Base-by-base conservation (phyloP, 345 rosid species). In the Cardamine occulta region DNA sequence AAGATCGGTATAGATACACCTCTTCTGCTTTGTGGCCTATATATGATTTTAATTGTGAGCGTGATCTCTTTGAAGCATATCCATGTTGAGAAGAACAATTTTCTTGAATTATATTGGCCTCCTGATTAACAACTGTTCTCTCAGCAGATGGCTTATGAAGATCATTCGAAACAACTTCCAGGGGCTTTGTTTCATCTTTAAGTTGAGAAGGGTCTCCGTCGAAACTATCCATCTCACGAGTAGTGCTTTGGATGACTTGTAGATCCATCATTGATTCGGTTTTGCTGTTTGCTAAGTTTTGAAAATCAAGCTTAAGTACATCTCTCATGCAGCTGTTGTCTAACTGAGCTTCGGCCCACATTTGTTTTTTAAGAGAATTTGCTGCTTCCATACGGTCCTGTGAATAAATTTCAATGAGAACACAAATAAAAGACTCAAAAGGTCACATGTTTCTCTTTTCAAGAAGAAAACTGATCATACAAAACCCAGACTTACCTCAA, bases 351-450 rank as follows among this genome's bases (percentile, higher is more conserved):
- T 93, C 99, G 5, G 90, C 88, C 99, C 96, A 96, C 93, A 96
- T 93, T 80, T 96, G 98, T 79, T 89, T 96, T 83, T 96, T 96
- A 75, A 96, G 92, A 83, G 96, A 84, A 85, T 86, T 93, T 77
- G 99, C 95, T 45, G 95, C 96, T 83, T 96, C 99, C 86, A 96
- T 72, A 42, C 99, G 98, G 40, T 96, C 99, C 99, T 96, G 91
- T 55, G 28, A 78, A 74, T 69, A 76, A 18, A 51, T 49, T 40
- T 19, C 71, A 28, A 70, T 79, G 69, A 74, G 76, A 59, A 63
- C 42, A 61, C 18, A 61, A 40, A 47, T 19, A 47, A 61, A 7
- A 29, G 24, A 34, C 58, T 67, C 42, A 68, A n/a, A 52, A 76
- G 49, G 67, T 61, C 51, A 77, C 8, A 19, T 44, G 26, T 28